Base-by-base conservation (phyloP, 1,284 basidiomycete species). In the Gymnopus androsaceus region DNA sequence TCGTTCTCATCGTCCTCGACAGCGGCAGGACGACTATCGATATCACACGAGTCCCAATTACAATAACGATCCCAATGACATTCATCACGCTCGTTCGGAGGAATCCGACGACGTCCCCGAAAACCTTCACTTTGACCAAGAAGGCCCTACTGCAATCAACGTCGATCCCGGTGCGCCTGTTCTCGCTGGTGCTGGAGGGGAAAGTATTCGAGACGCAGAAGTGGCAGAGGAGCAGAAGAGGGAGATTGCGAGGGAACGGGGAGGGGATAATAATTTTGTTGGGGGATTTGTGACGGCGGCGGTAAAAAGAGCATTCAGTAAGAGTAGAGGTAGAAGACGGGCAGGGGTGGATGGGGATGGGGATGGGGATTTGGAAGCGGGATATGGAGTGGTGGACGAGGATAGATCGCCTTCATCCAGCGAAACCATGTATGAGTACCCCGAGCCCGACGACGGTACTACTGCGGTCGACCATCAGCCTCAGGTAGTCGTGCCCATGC, bases 161-260 rank as follows among this genome's bases (percentile, higher is more conserved):
- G 59, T 70, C 7, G 69, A 72, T 56, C 70, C 70, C 19, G 63
- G 59, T 23, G 60, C 63, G 3, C 66, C 70, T 12, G 68, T 69
- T 55, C 63, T 70, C n/a, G n/a, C n/a, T 15, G 67, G 64, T n/a
- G 63, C 59, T 1, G 64, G 64, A 3, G 56, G 60, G 4, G 48
- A 50, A 4, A 41, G 23, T 23, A 52, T 56, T n/a, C 44, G 46
- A 23, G 49, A 54, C n/a, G 57, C 57, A 9, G 44, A 47, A 23
- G 31, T 37, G 11, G 31, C 48, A 27, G 44, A 59, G 25, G 45
- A 37, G 8, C 11, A 41, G 9, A 21, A 46, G 27, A 36, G 37
- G n/a, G 47, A 55, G 19, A 25, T 19, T n/a, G n/a, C n/a, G n/a
- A n/a, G n/a, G n/a, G n/a, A n/a, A n/a, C n/a, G n/a, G 14, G 30